Base-by-base conservation (phyloP, 2,329 filamentous ascomycete genomes). In the Trichoderma atrobrunneum region DNA sequence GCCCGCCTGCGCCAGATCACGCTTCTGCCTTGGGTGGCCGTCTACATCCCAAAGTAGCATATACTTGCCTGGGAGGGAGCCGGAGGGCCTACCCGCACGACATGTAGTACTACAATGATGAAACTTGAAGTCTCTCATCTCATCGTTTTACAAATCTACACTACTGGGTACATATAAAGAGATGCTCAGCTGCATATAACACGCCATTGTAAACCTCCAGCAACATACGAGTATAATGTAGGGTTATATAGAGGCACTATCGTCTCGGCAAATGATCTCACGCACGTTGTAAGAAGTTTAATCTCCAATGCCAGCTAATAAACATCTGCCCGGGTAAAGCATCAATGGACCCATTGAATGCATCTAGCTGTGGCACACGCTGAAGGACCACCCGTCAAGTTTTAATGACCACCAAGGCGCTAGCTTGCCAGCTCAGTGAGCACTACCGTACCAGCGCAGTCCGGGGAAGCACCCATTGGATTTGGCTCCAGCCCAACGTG, bases 391-490 rank as follows among this genome's bases (percentile, higher is more conserved):
- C 43, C 43, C 43, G 18, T 51, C n/a, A 21, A 54, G 60, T n/a
- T 28, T 63, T 43, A 48, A 24, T 48, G 60, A 48, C 34, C 21
- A 62, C 60, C 59, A 39, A 28, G 60, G 21, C 60, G 34, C 60
- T 63, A 63, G 24, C 60, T 43, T 14, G 1, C 5, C 34, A 43
- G 60, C 16, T 14, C 63, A 56, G 43, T 63, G 59, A 63, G 59
- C 67, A 26, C 57, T 70, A 60, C 54, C 18, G 24, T n/a, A 30
- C 18, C 26, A 71, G 21, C 21, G 61, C 62, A 62, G 51, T 65
- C 54, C 36, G 70, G 70, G 70, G 70, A 69, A 68, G 71, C 64
- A 43, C 43, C 64, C 32, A 63, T 64, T 34, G 26, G 21, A 18
- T 12, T 54, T 54, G 48, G 48, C 48, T 54, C 11, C 48, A 54